These are phyloP conservation scores for Stylosanthes scabra DNA, from an alignment of 331 rosid genomes.

Conservation along the genomic window DNA sequence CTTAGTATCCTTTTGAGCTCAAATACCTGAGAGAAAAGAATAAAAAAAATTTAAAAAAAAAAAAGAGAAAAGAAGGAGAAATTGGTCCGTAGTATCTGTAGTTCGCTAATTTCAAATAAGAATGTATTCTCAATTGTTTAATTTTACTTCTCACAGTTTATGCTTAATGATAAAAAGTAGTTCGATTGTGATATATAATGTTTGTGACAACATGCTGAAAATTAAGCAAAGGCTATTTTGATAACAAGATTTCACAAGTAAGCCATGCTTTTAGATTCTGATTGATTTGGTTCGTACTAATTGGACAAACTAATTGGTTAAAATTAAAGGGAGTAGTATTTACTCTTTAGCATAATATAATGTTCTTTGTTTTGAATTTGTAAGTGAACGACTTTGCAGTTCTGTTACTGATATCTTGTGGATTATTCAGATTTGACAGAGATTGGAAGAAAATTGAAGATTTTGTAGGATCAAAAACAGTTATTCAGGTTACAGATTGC, in stretches of 20 bases:
- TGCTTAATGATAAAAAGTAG: not conserved
- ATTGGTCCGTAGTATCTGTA: not conserved
- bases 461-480: constrained; percentile 93
- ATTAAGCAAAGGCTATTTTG: not conserved
- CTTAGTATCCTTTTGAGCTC: not conserved
- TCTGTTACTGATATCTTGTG: constrained; percentile 17
- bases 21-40: not conserved
- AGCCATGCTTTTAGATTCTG: not conserved
- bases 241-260: not conserved
- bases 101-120: not conserved
- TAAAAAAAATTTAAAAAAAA: too few species aligned
- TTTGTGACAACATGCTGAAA: not conserved
- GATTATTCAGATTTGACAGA: constrained; percentile 78
- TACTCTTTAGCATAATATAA: too few species aligned
- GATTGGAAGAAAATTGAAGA: constrained; percentile 99
- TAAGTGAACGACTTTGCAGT: constrained; percentile 10
- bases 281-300: not conserved
- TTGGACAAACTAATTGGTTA: too few species aligned
- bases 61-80: not conserved
- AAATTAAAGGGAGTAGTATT: not conserved
- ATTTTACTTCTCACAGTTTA: not conserved
- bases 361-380: not conserved
- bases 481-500: constrained; percentile 80
- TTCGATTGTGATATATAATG: not conserved
- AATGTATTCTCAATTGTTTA: not conserved